phyloP scores from a whole-genome alignment of 805 yeast species.

The Spathaspora arborariae region DNA sequence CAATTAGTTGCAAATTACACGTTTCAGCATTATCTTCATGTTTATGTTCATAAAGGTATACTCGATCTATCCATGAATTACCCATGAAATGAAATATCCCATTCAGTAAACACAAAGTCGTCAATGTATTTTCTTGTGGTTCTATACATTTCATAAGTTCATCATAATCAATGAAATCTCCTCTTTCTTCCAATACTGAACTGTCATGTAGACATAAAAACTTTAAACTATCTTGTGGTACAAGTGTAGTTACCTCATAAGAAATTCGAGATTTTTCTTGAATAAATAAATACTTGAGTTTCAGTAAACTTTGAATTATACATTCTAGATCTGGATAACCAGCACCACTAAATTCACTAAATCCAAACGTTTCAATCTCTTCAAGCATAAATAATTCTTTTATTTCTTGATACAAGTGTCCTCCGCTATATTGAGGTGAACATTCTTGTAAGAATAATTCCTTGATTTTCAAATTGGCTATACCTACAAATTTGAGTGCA shows the following conservation, averaged over 20 bases:
- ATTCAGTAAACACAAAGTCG: background rate
- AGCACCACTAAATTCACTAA: background rate
- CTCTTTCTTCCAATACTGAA: background rate
- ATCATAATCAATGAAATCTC: background rate
- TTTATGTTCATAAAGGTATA: background rate
- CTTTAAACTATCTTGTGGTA: background rate
- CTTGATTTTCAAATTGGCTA: background rate
- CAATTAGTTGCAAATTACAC: background rate
- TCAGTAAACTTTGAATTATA: background rate
- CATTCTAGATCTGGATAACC: background rate
- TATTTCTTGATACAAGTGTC: background rate
- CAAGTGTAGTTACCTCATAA: background rate
- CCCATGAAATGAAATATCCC: background rate
- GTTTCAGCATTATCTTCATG: background rate
- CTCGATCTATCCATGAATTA: background rate
- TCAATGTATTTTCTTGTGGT: background rate
- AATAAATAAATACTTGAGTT: background rate
- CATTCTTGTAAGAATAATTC: background rate
- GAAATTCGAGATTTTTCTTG: background rate
- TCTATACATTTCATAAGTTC: background rate
- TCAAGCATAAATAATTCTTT: background rate
- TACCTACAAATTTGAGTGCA: background rate
- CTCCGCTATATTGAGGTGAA: background rate
- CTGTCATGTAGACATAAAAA: background rate
- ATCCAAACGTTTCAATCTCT: background rate